phyloP scores from a whole-genome alignment of 495 filamentous ascomycete species.

The Staphylotrichum longicolle region DNA sequence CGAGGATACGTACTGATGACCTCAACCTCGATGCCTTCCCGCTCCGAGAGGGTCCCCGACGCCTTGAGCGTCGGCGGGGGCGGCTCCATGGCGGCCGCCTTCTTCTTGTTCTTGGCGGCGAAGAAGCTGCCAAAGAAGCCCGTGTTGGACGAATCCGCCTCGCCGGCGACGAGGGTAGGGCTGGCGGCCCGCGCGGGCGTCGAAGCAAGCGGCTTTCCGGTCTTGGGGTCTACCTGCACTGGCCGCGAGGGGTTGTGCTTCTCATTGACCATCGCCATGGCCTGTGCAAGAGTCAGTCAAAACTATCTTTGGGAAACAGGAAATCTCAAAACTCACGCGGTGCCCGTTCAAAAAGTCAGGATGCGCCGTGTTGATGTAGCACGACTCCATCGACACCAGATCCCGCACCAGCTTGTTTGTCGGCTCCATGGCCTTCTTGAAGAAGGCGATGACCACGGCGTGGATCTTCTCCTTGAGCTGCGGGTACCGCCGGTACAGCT shows the following conservation, averaged over 20 bases:
- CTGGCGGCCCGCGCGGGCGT: conserved; percentile 68
- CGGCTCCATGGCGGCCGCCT: conserved; percentile 97
- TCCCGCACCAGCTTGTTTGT: conserved; percentile 96
- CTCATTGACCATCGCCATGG: conserved; percentile 97
- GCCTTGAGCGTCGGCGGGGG: conserved; percentile 92
- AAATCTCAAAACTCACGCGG: conserved; percentile 53
- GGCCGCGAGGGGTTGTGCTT: conserved; percentile 76
- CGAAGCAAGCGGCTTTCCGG: conserved; percentile 84
- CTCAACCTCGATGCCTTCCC: conserved; percentile 92
- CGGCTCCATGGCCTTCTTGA: conserved; percentile 96
- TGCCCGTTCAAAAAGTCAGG: conserved; percentile 98
- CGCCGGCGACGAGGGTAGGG: conserved; percentile 53
- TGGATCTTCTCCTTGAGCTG: conserved; percentile 96
- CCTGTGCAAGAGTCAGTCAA: conserved; percentile 44
- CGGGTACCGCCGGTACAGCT: conserved; percentile 89
- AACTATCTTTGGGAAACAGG: neutral
- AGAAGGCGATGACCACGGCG: conserved; percentile 87
- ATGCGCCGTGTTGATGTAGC: conserved; percentile 98
- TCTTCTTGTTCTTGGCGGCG: conserved; percentile 99
- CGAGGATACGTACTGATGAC: conserved; percentile 78
- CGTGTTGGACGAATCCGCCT: conserved; percentile 54
- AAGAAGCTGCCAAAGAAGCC: conserved; percentile 98
- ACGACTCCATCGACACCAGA: conserved; percentile 90
- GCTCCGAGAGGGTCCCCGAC: conserved; percentile 84
- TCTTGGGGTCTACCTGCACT: conserved; percentile 98